These are phyloP conservation scores for Kluyveromyces sp. DNA, from an alignment of 1,139 yeast species.

Conservation along the genomic window DNA sequence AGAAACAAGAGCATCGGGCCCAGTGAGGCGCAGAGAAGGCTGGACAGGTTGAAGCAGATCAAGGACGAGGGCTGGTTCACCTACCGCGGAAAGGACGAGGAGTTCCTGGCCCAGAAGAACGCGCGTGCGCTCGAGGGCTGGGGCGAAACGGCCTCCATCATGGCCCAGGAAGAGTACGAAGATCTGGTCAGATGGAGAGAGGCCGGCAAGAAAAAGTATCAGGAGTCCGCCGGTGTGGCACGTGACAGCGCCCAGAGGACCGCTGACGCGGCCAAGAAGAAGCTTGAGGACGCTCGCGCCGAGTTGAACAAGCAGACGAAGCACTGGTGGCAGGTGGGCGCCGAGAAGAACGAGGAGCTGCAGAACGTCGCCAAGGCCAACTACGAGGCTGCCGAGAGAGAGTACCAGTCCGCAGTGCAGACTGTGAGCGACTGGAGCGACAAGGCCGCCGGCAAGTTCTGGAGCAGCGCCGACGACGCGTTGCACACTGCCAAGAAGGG, in stretches of 20 bases:
- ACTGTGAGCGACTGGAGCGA: slow-evolving; percentile 26
- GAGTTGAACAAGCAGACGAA: slow-evolving; percentile 26
- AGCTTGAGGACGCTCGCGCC: slow-evolving; percentile 32
- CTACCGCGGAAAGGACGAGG: slow-evolving; percentile 21
- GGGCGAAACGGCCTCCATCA: slow-evolving; percentile 39
- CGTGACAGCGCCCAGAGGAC: slow-evolving; percentile 29
- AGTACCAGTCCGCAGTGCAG: slow-evolving; percentile 29
- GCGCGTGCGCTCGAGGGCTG: slow-evolving; percentile 37
- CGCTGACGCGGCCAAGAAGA: slow-evolving; percentile 10
- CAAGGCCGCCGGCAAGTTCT: slow-evolving; percentile 24
- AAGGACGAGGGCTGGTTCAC: slow-evolving; percentile 26
- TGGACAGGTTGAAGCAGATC: slow-evolving; percentile 21
- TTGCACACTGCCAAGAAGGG: slow-evolving; percentile 29
- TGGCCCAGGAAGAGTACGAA: slow-evolving; percentile 37
- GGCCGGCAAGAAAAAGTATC: slow-evolving; percentile 20
- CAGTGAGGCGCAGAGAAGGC: slow-evolving; percentile 22
- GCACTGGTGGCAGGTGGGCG: slow-evolving; percentile 30
- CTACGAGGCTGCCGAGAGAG: slow-evolving; percentile 31
- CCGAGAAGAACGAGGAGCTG: slow-evolving; percentile 18
- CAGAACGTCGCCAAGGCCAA: slow-evolving; percentile 28
- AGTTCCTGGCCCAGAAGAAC: slow-evolving; percentile 31
- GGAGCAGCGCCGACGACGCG: slow-evolving; percentile 29
- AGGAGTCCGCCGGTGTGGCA: slow-evolving; percentile 24
- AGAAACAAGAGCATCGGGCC: slow-evolving; percentile 20
- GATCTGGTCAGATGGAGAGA: slow-evolving; percentile 17